These are phyloP conservation scores for Sporobolomyces pararoseus DNA, from an alignment of 768 basidiomycete species.

Conservation along the genomic window DNA sequence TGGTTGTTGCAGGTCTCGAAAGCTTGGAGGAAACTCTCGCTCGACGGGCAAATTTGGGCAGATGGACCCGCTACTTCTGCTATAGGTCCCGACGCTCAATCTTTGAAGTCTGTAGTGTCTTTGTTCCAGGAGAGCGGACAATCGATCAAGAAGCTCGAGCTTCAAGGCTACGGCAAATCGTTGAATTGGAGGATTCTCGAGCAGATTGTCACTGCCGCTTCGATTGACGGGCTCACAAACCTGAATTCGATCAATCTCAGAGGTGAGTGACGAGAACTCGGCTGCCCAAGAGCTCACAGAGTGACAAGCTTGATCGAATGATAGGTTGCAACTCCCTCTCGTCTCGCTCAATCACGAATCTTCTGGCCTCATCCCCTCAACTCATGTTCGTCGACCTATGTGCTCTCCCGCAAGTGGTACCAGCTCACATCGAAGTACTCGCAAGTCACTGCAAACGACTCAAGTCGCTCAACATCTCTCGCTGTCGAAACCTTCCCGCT, in stretches of 20 bases:
- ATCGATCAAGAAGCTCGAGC: conserved; percentile 62
- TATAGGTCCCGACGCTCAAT: conserved; percentile 59
- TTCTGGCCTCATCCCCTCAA: conserved; percentile 67
- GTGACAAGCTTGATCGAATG: conserved; percentile 19
- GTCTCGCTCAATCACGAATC: conserved; percentile 63
- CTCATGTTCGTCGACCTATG: conserved; percentile 64
- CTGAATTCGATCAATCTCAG: conserved; percentile 17
- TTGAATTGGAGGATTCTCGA: not conserved
- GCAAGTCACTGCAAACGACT: conserved; percentile 60
- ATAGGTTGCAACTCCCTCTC: conserved; percentile 65
- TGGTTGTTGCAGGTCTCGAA: conserved; percentile 62
- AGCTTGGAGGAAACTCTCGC: conserved; percentile 67
- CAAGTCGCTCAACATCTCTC: conserved; percentile 63
- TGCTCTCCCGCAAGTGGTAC: conserved; percentile 67
- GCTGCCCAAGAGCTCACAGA: not conserved
- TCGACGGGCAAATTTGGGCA: conserved; percentile 84
- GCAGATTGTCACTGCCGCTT: conserved; percentile 6
- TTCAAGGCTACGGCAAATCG: conserved; percentile 54
- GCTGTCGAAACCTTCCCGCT: conserved; percentile 63
- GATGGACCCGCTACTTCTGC: conserved; percentile 59
- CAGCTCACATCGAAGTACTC: conserved; percentile 65
- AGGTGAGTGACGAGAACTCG: not conserved
- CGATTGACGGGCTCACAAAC: not conserved
- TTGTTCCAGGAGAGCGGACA: conserved; percentile 60
- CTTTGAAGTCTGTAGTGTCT: conserved; percentile 54